Base-by-base conservation (phyloP, 2,329 filamentous ascomycete genomes). In the Stagonosporopsis tanaceti region DNA sequence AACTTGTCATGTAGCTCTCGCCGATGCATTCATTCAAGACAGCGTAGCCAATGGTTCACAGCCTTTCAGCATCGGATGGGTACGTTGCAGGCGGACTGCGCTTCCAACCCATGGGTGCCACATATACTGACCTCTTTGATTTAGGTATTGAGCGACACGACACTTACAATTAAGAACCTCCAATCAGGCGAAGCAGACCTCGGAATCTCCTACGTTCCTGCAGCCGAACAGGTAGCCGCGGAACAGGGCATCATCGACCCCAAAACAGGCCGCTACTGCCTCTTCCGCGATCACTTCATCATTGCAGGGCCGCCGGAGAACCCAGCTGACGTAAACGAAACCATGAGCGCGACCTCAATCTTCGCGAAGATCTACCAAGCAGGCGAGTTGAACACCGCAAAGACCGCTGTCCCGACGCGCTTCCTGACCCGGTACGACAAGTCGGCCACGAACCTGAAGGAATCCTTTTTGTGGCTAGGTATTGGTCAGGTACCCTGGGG, bases 401-500 rank as follows among this genome's bases (percentile, higher is more conserved):
- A 34, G 11, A 76, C 74, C 0, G 61, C 70, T 2, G 65, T 72
- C 0, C 72, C 75, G 0, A 75, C 80, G 2, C 74, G 78, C 14
- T 82, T 82, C 50, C 65, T 82, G 11, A 77, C 70, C 28, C 75
- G 81, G 1, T 83, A 75, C 47, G 81, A 82, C 59, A 82, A 82
- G 63, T 81, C 79, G 2, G 80, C 81, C 0, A 81, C 79, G 3
- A 82, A 81, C 57, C 81, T 82, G 47, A 81, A 81, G 56, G 81
- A 82, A 48, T 77, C 78, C 0, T 60, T 74, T 35, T 65, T 82
- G 2, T 83, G 80, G 79, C 73, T 79, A 4, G 66, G 68, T 0
- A 80, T 82, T 32, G 81, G 80, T 4, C 80, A 82, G 64, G 76
- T 79, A 3, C 79, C 80, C 0, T 82, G 80, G 80, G 77, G 78